Conservation (phyloP, 1,284 basidiomycete species). For the Apiotrichum mycotoxinovorans region DNA sequence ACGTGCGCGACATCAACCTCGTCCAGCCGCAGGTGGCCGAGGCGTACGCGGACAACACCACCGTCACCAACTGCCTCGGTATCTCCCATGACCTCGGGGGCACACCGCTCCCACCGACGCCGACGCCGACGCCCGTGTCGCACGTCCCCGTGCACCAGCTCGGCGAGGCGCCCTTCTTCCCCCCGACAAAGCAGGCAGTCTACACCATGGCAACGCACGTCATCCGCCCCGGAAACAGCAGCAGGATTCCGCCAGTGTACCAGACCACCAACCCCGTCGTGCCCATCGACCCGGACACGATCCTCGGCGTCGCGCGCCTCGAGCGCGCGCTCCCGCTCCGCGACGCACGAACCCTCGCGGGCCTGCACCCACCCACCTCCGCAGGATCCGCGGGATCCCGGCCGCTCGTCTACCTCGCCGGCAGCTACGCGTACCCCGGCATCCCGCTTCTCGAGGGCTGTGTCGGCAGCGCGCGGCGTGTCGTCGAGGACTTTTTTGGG, state of each 20-base stretch:
- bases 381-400: neutral
- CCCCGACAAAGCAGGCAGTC: constrained; percentile 19
- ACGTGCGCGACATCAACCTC: constrained; percentile 65
- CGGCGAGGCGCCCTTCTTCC: constrained; percentile 26
- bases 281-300: constrained; percentile 52
- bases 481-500: constrained; percentile 26
- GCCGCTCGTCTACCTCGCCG: constrained; percentile 39
- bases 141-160: neutral
- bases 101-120: neutral
- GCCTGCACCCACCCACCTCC: constrained; percentile 11
- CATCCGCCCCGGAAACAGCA: constrained; percentile 35
- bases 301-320: constrained; percentile 60
- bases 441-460: constrained; percentile 52
- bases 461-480: constrained; percentile 44
- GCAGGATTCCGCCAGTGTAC: constrained; percentile 48
- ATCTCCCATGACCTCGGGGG: neutral
- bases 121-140: constrained; percentile 5
- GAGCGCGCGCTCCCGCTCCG: constrained; percentile 54
- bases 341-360: constrained; percentile 16
- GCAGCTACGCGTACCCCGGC: constrained; percentile 48
- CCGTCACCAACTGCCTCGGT: no score
- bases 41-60: neutral
- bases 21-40: constrained; percentile 41
- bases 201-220: constrained; percentile 66
- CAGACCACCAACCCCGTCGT: constrained; percentile 73